These are phyloP conservation scores for Chrysanthemum seticuspe DNA, from an alignment of 129 eudicot genomes.

Conservation along the genomic window DNA sequence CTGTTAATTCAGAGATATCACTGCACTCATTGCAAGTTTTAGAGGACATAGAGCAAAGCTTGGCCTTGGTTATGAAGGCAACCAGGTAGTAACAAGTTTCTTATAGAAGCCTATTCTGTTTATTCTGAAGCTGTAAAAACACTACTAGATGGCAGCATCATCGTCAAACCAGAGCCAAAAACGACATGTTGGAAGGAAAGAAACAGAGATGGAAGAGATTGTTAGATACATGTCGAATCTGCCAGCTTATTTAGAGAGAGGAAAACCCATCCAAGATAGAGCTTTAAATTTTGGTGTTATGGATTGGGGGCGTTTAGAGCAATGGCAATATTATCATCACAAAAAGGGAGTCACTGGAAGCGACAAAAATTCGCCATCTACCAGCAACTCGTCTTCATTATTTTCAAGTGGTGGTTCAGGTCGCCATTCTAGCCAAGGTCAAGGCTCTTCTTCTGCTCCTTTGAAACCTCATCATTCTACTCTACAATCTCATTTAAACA, in stretches of 20 bases:
- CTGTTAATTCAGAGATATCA: conserved; percentile 12
- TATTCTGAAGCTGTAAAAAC: conserved; percentile 41
- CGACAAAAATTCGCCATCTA: conserved; percentile 39
- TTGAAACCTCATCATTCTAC: conserved; percentile 35
- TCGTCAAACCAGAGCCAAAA: conserved; percentile 27
- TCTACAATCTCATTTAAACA: conserved; percentile 41
- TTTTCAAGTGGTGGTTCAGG: conserved; percentile 51
- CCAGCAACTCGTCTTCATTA: conserved; percentile 41
- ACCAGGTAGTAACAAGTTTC: not conserved
- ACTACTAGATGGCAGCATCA: conserved; percentile 33
- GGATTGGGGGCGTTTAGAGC: conserved; percentile 77
- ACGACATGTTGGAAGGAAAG: conserved; percentile 34
- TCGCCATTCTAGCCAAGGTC: conserved; percentile 40
- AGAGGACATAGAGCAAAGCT: not conserved
- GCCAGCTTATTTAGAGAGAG: conserved; percentile 73
- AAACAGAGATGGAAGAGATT: conserved; percentile 57
- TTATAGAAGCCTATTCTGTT: not conserved
- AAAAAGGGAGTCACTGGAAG: conserved; percentile 21
- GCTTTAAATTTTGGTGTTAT: conserved; percentile 78
- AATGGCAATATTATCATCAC: conserved; percentile 63
- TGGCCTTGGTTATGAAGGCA: conserved; percentile 5
- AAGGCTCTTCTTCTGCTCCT: conserved; percentile 35
- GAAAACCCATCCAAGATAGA: conserved; percentile 53
- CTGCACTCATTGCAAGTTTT: not conserved
- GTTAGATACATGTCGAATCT: conserved; percentile 81